These are phyloP conservation scores for Eimeria maxima DNA, from an alignment of 169 alveolate genomes.

Conservation along the genomic window DNA sequence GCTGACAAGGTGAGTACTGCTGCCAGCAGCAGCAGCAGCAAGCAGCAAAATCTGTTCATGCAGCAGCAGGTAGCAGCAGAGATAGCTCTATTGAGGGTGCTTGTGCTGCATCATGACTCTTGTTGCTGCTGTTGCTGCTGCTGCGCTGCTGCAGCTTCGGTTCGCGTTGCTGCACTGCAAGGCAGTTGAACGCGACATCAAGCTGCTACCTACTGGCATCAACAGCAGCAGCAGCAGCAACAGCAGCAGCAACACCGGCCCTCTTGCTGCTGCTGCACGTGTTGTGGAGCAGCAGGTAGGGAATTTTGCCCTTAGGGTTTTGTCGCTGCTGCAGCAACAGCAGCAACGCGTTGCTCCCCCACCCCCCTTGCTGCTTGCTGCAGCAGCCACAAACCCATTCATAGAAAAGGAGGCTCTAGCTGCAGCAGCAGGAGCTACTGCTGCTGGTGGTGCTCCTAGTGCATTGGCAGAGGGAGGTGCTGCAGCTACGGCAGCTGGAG, in stretches of 20 bases:
- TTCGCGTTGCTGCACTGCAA: conserved; percentile 60
- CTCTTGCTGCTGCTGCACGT: conserved; percentile 2
- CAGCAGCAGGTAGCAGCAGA: background rate
- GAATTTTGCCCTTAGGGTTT: background rate
- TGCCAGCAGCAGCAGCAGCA: conserved; percentile 11
- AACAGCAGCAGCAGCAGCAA: conserved; percentile 1
- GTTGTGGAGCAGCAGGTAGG: conserved; percentile 21
- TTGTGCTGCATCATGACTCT: background rate
- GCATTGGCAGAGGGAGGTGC: background rate
- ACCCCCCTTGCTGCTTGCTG: background rate
- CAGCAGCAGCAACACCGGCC: conserved; percentile 21
- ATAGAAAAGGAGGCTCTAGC: background rate
- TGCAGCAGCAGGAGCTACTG: background rate
- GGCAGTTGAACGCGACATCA: conserved; percentile 1
- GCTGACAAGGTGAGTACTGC: conserved; percentile 12
- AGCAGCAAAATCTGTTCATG: background rate
- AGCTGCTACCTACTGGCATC: background rate
- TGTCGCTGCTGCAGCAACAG: conserved; percentile 53
- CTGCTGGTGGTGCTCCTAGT: background rate
- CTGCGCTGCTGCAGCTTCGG: conserved; percentile 29
- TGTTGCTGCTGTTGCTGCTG: conserved; percentile 12
- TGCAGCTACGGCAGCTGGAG: background rate
- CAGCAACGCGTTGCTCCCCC: background rate
- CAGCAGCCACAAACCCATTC: background rate
- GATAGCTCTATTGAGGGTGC: background rate